Base-by-base conservation (phyloP, 2,329 filamentous ascomycete genomes). In the Huntiella savannae region DNA sequence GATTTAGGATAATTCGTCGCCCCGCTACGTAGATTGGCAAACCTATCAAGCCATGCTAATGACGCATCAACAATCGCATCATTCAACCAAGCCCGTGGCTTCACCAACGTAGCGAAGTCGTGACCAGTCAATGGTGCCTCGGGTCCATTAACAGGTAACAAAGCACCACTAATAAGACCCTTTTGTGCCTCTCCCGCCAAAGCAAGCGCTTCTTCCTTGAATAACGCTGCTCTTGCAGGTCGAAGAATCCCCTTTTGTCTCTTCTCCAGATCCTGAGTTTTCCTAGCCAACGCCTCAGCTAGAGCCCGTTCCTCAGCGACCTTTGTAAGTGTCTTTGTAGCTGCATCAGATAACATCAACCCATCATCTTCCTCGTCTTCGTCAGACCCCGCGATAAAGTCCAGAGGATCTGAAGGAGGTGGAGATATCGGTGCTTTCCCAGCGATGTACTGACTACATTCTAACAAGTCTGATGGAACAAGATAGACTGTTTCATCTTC, bases 41-140 rank as follows among this genome's bases (percentile, higher is more conserved):
- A 68, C 12, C 67, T 63, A 41, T 77, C 74, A 11, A 85, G 62
- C 55, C 74, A 71, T 22, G 68, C 60, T 19, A 85, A 65, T 41
- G 73, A 73, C 11, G 73, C 72, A 53, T 84, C 82, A 53, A 88
- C 73, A 43, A 81, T 73, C 53, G 82, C 77, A 57, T 87, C 82
- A 52, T 87, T 86, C 5, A 88, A 68, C 82, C 82, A 88, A 22
- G 65, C 66, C 0, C 60, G 65, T 6, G 63, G 58, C 13, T 64
- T 63, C 12, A 79, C 65, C 5, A 86, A 60, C 40, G 69, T 78
- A n/a, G 61, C 63, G 54, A 85, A 78, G 55, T 83, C 79, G 45
- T 73, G 70, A 2, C 63, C 57, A 1, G 56, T 63, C 16, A 55
- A 48, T 2, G 50, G 41, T 2, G 50, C 49, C 19, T 52, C 50